phyloP scores from a whole-genome alignment of 306 rosid species.

The Quercus cerris region DNA sequence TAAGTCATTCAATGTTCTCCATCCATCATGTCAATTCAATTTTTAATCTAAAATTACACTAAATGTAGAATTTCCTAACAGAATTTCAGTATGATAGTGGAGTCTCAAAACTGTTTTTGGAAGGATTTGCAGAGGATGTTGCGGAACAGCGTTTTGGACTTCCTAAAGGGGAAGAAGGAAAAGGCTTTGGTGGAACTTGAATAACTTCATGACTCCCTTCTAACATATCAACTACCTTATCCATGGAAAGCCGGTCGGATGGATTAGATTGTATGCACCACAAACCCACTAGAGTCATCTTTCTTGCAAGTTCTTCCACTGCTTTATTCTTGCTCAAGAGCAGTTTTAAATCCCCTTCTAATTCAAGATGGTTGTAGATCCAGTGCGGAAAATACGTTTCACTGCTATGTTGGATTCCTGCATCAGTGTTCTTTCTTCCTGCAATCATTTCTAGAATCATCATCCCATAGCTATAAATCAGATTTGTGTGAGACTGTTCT shows the following conservation, averaged over 20 bases:
- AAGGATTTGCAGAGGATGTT: not conserved
- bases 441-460: not conserved
- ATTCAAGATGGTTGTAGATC: not conserved
- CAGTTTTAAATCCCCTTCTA: not conserved
- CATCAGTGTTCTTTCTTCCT: not conserved
- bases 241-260: not conserved
- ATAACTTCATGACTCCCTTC: too few species aligned
- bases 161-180: too few species aligned
- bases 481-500: not conserved
- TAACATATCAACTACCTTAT: not conserved
- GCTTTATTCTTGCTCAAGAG: not conserved
- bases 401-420: not conserved
- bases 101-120: not conserved
- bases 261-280: slow-evolving; percentile 1
- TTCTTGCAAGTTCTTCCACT: not conserved
- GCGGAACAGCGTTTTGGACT: too few species aligned
- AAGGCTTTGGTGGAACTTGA: too few species aligned
- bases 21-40: not conserved
- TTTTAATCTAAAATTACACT: not conserved
- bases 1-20: not conserved
- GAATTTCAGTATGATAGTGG: not conserved
- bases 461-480: not conserved
- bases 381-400: not conserved
- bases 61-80: not conserved
- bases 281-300: not conserved